Evolutionary conservation across 169 alveolate species (phyloP).

Genomic region (Plasmodium blacklocki): DNA sequence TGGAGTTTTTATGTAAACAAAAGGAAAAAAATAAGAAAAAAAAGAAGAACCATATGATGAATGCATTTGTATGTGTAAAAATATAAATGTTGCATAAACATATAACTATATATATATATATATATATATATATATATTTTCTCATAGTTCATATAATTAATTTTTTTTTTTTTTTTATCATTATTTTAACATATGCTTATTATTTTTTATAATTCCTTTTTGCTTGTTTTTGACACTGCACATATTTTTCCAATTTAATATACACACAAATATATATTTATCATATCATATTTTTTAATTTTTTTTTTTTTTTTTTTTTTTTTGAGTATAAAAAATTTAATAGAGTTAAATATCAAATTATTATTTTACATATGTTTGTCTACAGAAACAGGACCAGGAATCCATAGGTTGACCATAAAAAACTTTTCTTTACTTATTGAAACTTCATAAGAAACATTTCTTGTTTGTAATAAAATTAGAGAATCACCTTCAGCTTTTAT

Average conservation of each 20-base stretch:
- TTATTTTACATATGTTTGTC: conserved; percentile 46
- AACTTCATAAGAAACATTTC: conserved; percentile 68
- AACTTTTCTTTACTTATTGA: conserved; percentile 55
- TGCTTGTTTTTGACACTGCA: not conserved
- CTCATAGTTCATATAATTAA: not conserved
- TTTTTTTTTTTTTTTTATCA: not conserved
- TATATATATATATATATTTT: not conserved
- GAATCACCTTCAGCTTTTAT: conserved; percentile 72
- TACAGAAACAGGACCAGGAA: conserved; percentile 62
- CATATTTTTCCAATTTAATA: not conserved
- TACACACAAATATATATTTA: too few relatives aligned
- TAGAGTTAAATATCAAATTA: not conserved
- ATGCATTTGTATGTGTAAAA: too few relatives aligned
- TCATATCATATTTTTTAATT: not conserved
- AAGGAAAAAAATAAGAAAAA: conserved; percentile 83
- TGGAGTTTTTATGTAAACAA: conserved; percentile 85
- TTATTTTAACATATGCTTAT: not conserved
- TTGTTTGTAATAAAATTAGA: conserved; percentile 75
- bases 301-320: not conserved
- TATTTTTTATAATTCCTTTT: not conserved
- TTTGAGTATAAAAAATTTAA: too few relatives aligned
- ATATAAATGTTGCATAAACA: not conserved
- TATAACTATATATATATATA: not conserved
- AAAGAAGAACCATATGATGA: conserved; percentile 79
- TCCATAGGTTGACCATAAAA: conserved; percentile 41